Evolutionary conservation across 805 yeast species (phyloP).

Genomic region (Zygosaccharomyces bisporus): DNA sequence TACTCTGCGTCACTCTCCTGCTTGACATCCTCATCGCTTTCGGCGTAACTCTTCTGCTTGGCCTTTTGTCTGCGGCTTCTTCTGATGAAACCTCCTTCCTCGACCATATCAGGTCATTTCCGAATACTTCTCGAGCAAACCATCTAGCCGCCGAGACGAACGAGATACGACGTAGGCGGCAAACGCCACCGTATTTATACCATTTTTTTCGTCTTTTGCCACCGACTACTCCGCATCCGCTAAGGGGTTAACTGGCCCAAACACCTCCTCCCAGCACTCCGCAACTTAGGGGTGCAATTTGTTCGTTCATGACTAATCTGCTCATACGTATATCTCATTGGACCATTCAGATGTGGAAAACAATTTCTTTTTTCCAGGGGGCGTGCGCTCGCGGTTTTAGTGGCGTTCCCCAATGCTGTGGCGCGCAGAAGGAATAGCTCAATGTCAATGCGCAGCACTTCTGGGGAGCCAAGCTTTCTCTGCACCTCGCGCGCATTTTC

Average conservation of each 20-base stretch:
- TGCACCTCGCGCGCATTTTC: background rate
- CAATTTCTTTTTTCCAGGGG: background rate
- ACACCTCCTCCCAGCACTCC: background rate
- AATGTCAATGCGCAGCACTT: background rate
- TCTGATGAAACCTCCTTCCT: conserved; percentile 34
- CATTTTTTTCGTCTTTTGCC: background rate
- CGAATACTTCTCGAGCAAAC: background rate
- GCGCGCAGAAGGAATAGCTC: background rate
- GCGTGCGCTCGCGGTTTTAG: background rate
- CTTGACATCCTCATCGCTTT: conserved; percentile 24
- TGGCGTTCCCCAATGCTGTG: too few species aligned
- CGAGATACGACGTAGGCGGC: background rate
- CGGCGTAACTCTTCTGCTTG: conserved; percentile 37
- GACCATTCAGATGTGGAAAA: background rate
- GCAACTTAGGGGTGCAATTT: background rate
- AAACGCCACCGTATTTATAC: background rate
- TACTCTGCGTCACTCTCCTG: conserved; percentile 1
- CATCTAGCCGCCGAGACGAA: background rate
- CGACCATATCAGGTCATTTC: conserved; percentile 11
- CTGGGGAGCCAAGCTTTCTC: background rate
- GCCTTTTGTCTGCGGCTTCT: conserved; percentile 27
- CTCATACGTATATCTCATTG: background rate
- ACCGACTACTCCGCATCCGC: background rate
- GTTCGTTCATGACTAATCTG: background rate
- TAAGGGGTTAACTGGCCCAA: background rate